A percentile compares a stretch with the other conserved stretches of the same genome.
phyloP scores from a whole-genome alignment of 768 basidiomycete species.

The Chiua virens region DNA sequence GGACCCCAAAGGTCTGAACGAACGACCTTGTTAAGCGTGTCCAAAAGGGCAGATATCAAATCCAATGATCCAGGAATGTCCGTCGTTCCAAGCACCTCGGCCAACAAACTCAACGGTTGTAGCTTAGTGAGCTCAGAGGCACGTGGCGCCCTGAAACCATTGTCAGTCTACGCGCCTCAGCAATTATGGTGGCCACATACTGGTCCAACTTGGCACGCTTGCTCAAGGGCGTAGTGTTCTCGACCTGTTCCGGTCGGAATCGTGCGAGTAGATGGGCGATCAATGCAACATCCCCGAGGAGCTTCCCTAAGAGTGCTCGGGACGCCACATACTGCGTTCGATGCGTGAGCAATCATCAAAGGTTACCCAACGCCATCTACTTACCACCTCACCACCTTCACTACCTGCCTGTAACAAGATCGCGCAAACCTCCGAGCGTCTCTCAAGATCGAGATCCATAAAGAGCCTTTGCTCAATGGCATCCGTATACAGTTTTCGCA shows the following conservation, averaged over 20 bases:
- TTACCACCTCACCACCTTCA: conserved; percentile 49
- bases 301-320: conserved; percentile 48
- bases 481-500: conserved; percentile 42
- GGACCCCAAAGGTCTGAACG: conserved; percentile 52
- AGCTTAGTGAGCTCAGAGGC: conserved; percentile 41
- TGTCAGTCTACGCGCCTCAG: not conserved
- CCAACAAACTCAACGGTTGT: conserved; percentile 53
- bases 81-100: conserved; percentile 69
- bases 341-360: not conserved
- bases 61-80: conserved; percentile 68
- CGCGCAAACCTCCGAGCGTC: conserved; percentile 54
- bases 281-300: conserved; percentile 52
- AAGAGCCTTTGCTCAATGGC: conserved; percentile 60
- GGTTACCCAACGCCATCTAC: conserved; percentile 9
- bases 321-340: conserved; percentile 41
- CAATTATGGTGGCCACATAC: conserved; percentile 45
- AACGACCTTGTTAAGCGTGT: conserved; percentile 65
- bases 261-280: conserved; percentile 51
- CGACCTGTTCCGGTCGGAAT: conserved; percentile 46
- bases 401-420: conserved; percentile 55
- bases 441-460: conserved; percentile 47
- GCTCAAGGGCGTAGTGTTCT: conserved; percentile 46
- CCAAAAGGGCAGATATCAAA: conserved; percentile 69
- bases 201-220: conserved; percentile 65
- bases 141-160: conserved; percentile 4